Base-by-base conservation (phyloP, 129 eudicot species). In the Escallonia rubra region DNA sequence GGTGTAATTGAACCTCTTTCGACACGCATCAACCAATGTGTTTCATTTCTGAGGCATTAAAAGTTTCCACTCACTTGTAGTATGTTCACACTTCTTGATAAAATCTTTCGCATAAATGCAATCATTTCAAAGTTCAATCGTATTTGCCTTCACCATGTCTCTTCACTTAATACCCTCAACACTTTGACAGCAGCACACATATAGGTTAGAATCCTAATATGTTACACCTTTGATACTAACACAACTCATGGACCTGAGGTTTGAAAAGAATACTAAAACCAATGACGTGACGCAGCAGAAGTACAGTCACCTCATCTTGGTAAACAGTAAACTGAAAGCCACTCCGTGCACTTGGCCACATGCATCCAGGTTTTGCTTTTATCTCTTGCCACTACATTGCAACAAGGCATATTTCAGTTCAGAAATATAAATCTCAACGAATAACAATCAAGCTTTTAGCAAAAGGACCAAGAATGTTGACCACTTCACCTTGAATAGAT, bases 341-440 rank as follows among this genome's bases (percentile, higher is more conserved):
- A 80, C 98, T 92, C 75, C 98, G 80, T 61, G 95, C 80, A 66
- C 98, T 92, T 4, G 98, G 98, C 98, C 98, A 89, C 89, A 89
- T 61, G 83, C 89, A 81, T 69, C 95, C 98, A 78, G 86, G 98
- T 50, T 64, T 73, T 12, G 95, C 96, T 76, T 92, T 92, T 74
- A 92, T 86, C 74, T 92, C 98, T 82, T 86, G 96, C 98, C 98
- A 92, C 98, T 92, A 53, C 77, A 74, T 54, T 57, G 65, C 59
- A 77, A 68, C 63, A 57, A 40, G 63, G 62, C 43, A 63, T 61
- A 59, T 59, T 53, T 63, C 49, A 63, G 74, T 67, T 49, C 57
- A 63, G 42, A 46, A 23, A 65, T 10, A 51, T 64, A 23, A 63
- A 54, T 53, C 43, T 64, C 49, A 59, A 57, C 38, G 15, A 58